Conservation (phyloP, 129 eudicot genomes). For the Sambucus nigra region DNA sequence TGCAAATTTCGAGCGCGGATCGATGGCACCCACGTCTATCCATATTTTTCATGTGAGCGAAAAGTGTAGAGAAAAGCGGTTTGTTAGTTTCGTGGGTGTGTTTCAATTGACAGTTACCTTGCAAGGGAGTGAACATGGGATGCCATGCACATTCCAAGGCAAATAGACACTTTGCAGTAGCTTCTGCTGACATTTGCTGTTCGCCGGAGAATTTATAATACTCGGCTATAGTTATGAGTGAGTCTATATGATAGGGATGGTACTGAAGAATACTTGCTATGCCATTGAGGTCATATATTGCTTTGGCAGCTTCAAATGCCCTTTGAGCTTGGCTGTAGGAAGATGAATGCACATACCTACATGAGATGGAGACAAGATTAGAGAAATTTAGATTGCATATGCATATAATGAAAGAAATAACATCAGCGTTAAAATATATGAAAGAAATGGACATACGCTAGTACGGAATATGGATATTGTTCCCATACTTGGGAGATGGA, state of each 20-base stretch:
- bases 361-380: slow-evolving; percentile 13
- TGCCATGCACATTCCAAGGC: slow-evolving; percentile 98
- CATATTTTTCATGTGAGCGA: slow-evolving; percentile 88
- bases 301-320: slow-evolving; percentile 82
- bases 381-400: too few species aligned
- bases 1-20: slow-evolving; percentile 87
- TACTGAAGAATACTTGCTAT: slow-evolving; percentile 57
- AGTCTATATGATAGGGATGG: slow-evolving; percentile 90
- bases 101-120: slow-evolving; percentile 52
- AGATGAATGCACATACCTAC: slow-evolving; percentile 65
- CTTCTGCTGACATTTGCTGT: slow-evolving; percentile 81
- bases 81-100: slow-evolving; percentile 60
- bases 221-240: slow-evolving; percentile 75
- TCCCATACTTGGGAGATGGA: too few species aligned
- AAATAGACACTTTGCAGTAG: slow-evolving; percentile 66
- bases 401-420: too few species aligned
- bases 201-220: slow-evolving; percentile 87
- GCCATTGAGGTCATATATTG: slow-evolving; percentile 70
- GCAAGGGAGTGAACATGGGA: slow-evolving; percentile 61
- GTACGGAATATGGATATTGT: too few species aligned
- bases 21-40: slow-evolving; percentile 96
- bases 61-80: slow-evolving; percentile 54
- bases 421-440: too few species aligned
- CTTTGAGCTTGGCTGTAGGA: slow-evolving; percentile 64
- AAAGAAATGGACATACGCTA: too few species aligned